Base-by-base conservation (phyloP, 176 grass and related monocot species). In the Lolium multiflorum region DNA sequence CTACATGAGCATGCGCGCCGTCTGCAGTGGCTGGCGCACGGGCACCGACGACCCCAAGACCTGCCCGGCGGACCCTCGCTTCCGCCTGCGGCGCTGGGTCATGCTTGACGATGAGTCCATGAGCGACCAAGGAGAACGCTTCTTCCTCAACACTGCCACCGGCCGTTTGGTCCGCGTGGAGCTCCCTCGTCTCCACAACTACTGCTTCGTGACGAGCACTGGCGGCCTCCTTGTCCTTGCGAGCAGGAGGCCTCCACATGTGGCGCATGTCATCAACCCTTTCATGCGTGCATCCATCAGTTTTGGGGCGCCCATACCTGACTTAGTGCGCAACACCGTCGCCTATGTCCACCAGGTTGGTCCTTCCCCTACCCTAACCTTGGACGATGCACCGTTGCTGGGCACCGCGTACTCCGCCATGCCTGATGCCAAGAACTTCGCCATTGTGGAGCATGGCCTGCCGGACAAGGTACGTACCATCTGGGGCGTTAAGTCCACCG, bases 1-100 rank as follows among this genome's bases (percentile, higher is more conserved):
- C 55, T 76, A 62, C 65, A 83, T 57, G 65, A 66, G 26, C 51
- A 41, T 90, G 60, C 70, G 71, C 10, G 57, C 82, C 8, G 82
- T 71, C 16, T 85, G 88, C 70, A 49, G 41, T 1, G 20, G 54
- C 71, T 84, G 89, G n/a, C 71, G 89, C 28, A 20, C 54, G 43
- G 9, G 44, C 61, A 81, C 44, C 16, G 44, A 47, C 24, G 61
- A 81, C 24, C 61, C 79, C 15, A 65, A 16, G 24, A 3, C 9
- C 20, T 1, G 3, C 66, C 15, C 16, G 21, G 38, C 43, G 8
- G 78, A 65, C 41, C 21, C 5, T 0, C 43, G 60, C 15, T 81
- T 81, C 60, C 60, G 8, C 14, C 78, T 25, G 2, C 2, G 7
- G 15, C 21, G 4, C 7, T 81, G 78, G 78, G 26, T 66, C 60